Evolutionary conservation across 164 flowering plant genomes (phyloP), one percentile per base, ranked within the genome.

Genomic region (Buxus sempervirens): DNA sequence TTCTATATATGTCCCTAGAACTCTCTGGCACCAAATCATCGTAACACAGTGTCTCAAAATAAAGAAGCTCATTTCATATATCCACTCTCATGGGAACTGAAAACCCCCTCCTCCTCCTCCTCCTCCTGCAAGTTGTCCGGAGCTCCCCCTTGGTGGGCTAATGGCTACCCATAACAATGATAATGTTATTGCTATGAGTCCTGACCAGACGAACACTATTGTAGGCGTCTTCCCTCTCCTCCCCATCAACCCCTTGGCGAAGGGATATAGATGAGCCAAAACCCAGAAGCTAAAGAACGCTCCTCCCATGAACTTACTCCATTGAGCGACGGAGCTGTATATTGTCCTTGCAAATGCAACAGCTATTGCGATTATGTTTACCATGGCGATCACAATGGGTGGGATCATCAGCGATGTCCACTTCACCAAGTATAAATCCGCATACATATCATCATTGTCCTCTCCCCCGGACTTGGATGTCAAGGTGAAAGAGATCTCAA

Each of bases 251-350:
- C 96, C 96, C 51, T 90, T 90, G 2, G 96, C 96, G 20, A 90
- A 90, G 2, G 96, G 96, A 60, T 90, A 90, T 64, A 84, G 63
- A 76, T 90, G 96, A 24, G 85, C 86, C 77, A 90, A 73, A 57
- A 90, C 96, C 96, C 96, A 90, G 58, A 88, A 84, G 75, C 91
- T 86, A 54, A 90, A 90, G 73, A 90, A 90, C 0, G 84, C 89
- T 0, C 96, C 92, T 0, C 92, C 96, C 0, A 88, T 64, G 27
- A 86, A 73, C 81, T 84, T 84, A 55, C 88, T 85, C 91, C 93
- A 90, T 54, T 82, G 78, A 14, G 93, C 93, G 0, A 65, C 54
- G 9, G 84, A 5, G 48, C 84, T 78, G 75, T 86, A 88, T 0
- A 90, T 71, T 6, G 90, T 84, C 70, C 90, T 79, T 0, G 81